Evolutionary conservation across 1,139 yeast genomes (phyloP).

Genomic region (Candida anutae): DNA sequence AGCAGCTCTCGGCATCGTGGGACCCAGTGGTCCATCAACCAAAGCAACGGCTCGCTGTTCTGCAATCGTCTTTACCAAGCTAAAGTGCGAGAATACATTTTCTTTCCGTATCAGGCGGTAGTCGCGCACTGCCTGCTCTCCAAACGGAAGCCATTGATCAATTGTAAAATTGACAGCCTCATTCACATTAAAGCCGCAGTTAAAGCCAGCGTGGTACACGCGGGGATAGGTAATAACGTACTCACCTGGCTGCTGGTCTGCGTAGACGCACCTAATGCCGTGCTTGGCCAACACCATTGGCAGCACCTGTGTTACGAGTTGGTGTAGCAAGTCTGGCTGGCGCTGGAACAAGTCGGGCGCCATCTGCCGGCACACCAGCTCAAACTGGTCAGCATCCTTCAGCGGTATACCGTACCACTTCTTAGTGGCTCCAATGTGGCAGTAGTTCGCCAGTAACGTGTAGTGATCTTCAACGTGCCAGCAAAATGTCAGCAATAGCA

Average conservation of each 20-base stretch:
- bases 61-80: slow-evolving; percentile 31
- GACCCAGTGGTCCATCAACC: slow-evolving; percentile 2
- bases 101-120: slow-evolving; percentile 50
- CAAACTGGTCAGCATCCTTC: slow-evolving; percentile 44
- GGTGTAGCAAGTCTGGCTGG: slow-evolving; percentile 87
- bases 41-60: too few relatives aligned
- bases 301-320: slow-evolving; percentile 71
- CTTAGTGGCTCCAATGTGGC: slow-evolving; percentile 67
- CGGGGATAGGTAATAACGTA: slow-evolving; percentile 68
- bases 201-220: slow-evolving; percentile 78
- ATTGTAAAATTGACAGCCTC: slow-evolving; percentile 78
- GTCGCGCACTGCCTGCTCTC: slow-evolving; percentile 49
- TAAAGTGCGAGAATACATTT: slow-evolving; percentile 46
- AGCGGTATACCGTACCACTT: slow-evolving; percentile 78
- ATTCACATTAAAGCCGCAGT: slow-evolving; percentile 68
- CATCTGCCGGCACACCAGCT: slow-evolving; percentile 40
- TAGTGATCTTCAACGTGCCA: slow-evolving; percentile 87
- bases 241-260: slow-evolving; percentile 78
- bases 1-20: slow-evolving; percentile 13
- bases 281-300: slow-evolving; percentile 50
- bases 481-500: slow-evolving; percentile 68
- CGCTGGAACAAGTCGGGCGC: slow-evolving; percentile 81
- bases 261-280: slow-evolving; percentile 57
- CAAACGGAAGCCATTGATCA: slow-evolving; percentile 60
- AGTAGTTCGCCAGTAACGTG: slow-evolving; percentile 69